Percentiles rank a stretch among this genome's conserved stretches.
Conservation (phyloP, 495 filamentous ascomycete species). For the Trichoderma erinaceum region DNA sequence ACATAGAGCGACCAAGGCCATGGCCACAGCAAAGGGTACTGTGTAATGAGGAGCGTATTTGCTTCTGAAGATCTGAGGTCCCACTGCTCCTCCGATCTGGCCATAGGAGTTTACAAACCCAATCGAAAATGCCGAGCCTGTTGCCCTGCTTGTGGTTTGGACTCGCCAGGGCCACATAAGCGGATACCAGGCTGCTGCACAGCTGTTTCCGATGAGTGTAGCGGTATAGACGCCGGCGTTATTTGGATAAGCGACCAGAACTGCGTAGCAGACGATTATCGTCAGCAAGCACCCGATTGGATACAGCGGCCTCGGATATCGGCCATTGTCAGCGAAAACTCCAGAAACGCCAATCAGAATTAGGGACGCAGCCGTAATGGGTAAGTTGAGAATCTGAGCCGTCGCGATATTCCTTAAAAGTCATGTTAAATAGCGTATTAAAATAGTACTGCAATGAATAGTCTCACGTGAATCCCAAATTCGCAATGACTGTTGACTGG, state of each 20-base stretch:
- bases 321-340: slow-evolving; percentile 36
- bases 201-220: slow-evolving; percentile 34
- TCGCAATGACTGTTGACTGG: slow-evolving; percentile 38
- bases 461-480: slow-evolving; percentile 33
- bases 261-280: slow-evolving; percentile 37
- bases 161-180: slow-evolving; percentile 43
- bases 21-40: slow-evolving; percentile 28
- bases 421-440: background rate
- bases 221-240: slow-evolving; percentile 36
- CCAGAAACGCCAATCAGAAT: slow-evolving; percentile 34
- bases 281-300: slow-evolving; percentile 37
- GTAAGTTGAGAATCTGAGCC: background rate
- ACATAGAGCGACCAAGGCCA: slow-evolving; percentile 28
- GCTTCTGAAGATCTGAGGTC: slow-evolving; percentile 31
- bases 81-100: slow-evolving; percentile 34
- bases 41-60: slow-evolving; percentile 30
- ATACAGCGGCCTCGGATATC: slow-evolving; percentile 36
- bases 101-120: slow-evolving; percentile 40
- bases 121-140: slow-evolving; percentile 40
- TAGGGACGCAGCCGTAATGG: slow-evolving; percentile 20
- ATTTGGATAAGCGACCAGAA: slow-evolving; percentile 37
- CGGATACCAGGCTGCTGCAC: slow-evolving; percentile 35
- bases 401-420: background rate
- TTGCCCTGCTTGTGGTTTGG: slow-evolving; percentile 37
- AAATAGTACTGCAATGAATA: background rate